Evolutionary conservation across 2,329 filamentous ascomycete species (phyloP).

Genomic region (Aspergillaceae sp.): DNA sequence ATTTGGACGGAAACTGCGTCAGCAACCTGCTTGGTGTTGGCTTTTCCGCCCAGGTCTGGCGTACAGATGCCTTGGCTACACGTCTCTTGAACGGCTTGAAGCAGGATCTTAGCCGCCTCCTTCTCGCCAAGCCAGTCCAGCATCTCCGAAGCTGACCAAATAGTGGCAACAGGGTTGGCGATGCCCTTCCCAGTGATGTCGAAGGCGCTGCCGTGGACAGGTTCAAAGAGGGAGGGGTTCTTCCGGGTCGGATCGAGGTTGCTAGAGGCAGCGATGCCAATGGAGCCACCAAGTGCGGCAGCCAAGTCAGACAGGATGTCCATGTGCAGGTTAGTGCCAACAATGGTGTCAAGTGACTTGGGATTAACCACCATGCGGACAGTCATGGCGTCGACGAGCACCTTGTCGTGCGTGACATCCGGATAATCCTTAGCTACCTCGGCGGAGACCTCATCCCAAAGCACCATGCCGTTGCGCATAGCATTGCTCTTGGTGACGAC

Average conservation of each 20-base stretch:
- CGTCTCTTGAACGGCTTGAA: conserved; percentile 53
- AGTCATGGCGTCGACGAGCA: conserved; percentile 52
- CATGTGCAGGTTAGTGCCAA: conserved; percentile 49
- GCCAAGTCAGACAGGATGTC: conserved; percentile 63
- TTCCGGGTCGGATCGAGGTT: conserved; percentile 57
- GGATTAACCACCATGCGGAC: conserved; percentile 47
- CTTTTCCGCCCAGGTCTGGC: conserved; percentile 50
- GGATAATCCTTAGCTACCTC: conserved; percentile 43
- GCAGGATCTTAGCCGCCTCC: conserved; percentile 47
- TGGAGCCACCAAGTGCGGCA: conserved; percentile 59
- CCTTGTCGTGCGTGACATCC: conserved; percentile 46
- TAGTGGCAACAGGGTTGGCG: conserved; percentile 56
- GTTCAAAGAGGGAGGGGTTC: conserved; percentile 55
- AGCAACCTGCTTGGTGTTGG: conserved; percentile 50
- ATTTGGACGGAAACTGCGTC: conserved; percentile 36
- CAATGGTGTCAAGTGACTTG: conserved; percentile 44
- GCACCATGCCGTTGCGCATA: conserved; percentile 47
- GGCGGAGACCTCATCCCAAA: conserved; percentile 47
- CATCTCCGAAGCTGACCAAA: conserved; percentile 64
- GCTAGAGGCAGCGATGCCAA: conserved; percentile 61
- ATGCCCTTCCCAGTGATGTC: conserved; percentile 54
- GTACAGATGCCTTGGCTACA: conserved; percentile 47
- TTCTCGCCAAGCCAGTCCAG: conserved; percentile 53
- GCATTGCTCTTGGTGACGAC: conserved; percentile 50
- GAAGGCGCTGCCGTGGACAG: conserved; percentile 55